Conservation (phyloP, 306 rosid species). For the Herpetospermum pedunculosum region DNA sequence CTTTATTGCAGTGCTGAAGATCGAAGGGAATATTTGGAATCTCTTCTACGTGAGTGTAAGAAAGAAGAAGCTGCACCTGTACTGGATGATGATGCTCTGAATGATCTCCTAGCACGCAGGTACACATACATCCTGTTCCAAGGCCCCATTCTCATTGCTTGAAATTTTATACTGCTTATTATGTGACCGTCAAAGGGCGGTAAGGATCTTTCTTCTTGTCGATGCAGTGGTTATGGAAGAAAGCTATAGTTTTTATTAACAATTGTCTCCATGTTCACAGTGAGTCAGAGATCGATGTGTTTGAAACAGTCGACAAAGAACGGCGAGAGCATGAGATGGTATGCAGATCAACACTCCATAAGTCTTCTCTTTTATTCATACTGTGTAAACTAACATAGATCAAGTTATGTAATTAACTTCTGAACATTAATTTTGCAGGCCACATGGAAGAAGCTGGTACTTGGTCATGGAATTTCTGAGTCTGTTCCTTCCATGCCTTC, state of each 20-base stretch:
- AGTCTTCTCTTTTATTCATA: neutral
- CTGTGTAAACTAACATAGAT: neutral
- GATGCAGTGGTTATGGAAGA: neutral
- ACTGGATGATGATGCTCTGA: conserved; percentile 86
- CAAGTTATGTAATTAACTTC: neutral
- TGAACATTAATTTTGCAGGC: conserved; percentile 39
- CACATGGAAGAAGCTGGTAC: conserved; percentile 56
- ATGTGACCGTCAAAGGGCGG: neutral
- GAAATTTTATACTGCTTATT: conserved; percentile 1
- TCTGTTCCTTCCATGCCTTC: conserved; percentile 48
- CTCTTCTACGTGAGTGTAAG: conserved; percentile 93
- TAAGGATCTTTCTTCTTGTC: neutral
- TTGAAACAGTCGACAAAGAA: conserved; percentile 78
- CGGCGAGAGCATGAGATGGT: conserved; percentile 78
- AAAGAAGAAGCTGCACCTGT: conserved; percentile 99
- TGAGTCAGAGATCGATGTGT: conserved; percentile 87
- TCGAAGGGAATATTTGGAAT: conserved; percentile 93
- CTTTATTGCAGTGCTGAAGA: conserved; percentile 81
- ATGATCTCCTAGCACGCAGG: conserved; percentile 97
- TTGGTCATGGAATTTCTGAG: conserved; percentile 40
- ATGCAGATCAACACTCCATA: conserved; percentile 12
- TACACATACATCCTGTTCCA: conserved; percentile 37
- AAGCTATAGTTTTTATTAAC: neutral
- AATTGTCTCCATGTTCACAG: conserved; percentile 31
- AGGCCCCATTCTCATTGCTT: conserved; percentile 11